Evolutionary conservation across 1,284 basidiomycete genomes (phyloP).

Genomic region (Naganishia liquefaciens): DNA sequence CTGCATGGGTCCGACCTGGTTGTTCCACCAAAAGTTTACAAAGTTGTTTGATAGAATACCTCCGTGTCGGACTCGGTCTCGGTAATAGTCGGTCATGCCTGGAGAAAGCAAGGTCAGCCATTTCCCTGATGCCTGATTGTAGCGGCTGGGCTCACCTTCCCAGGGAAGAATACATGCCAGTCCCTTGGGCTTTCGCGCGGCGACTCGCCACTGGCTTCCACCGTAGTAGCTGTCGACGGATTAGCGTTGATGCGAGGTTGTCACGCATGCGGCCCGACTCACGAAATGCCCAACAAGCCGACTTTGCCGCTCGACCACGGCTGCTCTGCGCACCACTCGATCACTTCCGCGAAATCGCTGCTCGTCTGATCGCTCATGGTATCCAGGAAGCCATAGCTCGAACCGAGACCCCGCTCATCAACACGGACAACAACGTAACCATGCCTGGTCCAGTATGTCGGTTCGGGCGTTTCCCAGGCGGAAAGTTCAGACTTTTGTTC

Average conservation of each 20-base stretch:
- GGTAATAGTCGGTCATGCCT: constrained; percentile 49
- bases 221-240: constrained; percentile 40
- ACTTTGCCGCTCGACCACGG: constrained; percentile 48
- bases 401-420: constrained; percentile 47
- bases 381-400: constrained; percentile 45
- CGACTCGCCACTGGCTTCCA: constrained; percentile 49
- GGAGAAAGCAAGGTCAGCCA: neutral
- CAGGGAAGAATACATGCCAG: constrained; percentile 48
- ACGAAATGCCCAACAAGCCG: constrained; percentile 47
- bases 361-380: constrained; percentile 46
- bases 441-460: constrained; percentile 45
- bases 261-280: no score
- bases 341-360: constrained; percentile 44
- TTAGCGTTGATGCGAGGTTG: no score
- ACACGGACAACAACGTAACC: constrained; percentile 49
- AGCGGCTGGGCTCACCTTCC: constrained; percentile 38
- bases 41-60: constrained; percentile 48
- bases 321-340: constrained; percentile 51
- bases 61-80: constrained; percentile 46
- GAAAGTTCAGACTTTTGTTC: constrained; percentile 44
- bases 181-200: constrained; percentile 48
- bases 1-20: constrained; percentile 46
- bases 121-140: no score
- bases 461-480: constrained; percentile 50
- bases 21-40: constrained; percentile 45